Evolutionary conservation across 2,329 filamentous ascomycete species (phyloP).

Genomic region (Diaporthe ampelina): DNA sequence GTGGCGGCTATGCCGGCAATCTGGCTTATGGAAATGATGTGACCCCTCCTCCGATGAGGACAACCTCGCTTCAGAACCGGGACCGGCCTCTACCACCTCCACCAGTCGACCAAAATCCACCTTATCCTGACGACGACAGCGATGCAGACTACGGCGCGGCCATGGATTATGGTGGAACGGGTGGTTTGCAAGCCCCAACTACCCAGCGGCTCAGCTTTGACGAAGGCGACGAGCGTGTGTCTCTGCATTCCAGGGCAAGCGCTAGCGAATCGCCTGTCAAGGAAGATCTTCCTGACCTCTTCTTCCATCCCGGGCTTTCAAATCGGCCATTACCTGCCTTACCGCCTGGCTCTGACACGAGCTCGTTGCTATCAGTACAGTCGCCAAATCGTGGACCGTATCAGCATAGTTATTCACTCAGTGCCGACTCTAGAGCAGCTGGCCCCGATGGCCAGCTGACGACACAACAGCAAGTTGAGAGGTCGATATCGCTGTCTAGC

Average conservation of each 20-base stretch:
- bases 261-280: constrained; percentile 76
- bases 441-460: constrained; percentile 62
- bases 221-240: constrained; percentile 85
- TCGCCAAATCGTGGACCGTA: constrained; percentile 60
- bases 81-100: constrained; percentile 49
- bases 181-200: constrained; percentile 83
- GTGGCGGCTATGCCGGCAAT: constrained; percentile 75
- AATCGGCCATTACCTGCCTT: constrained; percentile 74
- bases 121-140: constrained; percentile 62
- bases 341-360: constrained; percentile 73
- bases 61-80: constrained; percentile 45
- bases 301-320: constrained; percentile 89
- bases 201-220: constrained; percentile 88
- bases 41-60: constrained; percentile 55
- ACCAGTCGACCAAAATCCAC: constrained; percentile 50
- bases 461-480: constrained; percentile 66
- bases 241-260: constrained; percentile 68
- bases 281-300: constrained; percentile 88
- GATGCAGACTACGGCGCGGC: constrained; percentile 62
- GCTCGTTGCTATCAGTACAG: constrained; percentile 63
- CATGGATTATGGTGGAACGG: constrained; percentile 91
- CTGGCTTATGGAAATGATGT: constrained; percentile 65
- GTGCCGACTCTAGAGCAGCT: constrained; percentile 60
- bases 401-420: constrained; percentile 65
- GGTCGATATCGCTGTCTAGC: constrained; percentile 86